Percentiles rank a stretch among this genome's conserved stretches.
Evolutionary conservation across 192 early-diverging fungal genomes (phyloP).

Genomic region (Backusella australiensis): DNA sequence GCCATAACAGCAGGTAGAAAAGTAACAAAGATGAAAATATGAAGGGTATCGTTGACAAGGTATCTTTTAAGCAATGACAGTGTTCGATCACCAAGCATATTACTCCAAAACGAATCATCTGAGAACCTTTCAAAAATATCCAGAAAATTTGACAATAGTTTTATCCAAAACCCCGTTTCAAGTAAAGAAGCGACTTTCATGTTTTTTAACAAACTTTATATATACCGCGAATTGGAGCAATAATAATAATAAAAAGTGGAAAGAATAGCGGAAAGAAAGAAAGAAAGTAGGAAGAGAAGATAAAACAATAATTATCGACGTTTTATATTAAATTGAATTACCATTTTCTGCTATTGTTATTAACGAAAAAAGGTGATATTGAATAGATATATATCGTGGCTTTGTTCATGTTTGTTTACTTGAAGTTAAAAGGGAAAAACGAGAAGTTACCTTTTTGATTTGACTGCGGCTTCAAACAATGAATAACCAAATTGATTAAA

Average conservation of each 20-base stretch:
- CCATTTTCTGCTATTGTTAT: neutral
- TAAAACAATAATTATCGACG: neutral
- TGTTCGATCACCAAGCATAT: slow-evolving; percentile 8
- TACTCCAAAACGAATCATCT: slow-evolving; percentile 20
- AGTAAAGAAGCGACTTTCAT: neutral
- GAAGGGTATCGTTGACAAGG: slow-evolving; percentile 12
- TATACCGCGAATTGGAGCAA: neutral
- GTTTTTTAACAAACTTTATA: neutral
- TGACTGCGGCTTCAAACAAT: neutral
- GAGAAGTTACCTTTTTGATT: neutral
- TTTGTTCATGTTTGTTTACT: neutral
- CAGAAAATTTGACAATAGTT: neutral
- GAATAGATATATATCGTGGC: neutral
- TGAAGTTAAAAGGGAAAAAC: neutral
- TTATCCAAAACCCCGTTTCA: neutral
- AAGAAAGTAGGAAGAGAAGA: neutral
- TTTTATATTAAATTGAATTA: neutral
- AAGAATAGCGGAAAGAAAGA: neutral
- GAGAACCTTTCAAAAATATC: slow-evolving; percentile 12
- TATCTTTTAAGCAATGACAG: slow-evolving; percentile 6
- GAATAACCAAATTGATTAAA: neutral
- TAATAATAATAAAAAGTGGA: neutral
- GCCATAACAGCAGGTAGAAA: slow-evolving; percentile 10
- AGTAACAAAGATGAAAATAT: slow-evolving; percentile 3
- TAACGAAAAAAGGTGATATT: neutral